Conservation (phyloP, 768 basidiomycete species). For the Hypholoma sublateritium region DNA sequence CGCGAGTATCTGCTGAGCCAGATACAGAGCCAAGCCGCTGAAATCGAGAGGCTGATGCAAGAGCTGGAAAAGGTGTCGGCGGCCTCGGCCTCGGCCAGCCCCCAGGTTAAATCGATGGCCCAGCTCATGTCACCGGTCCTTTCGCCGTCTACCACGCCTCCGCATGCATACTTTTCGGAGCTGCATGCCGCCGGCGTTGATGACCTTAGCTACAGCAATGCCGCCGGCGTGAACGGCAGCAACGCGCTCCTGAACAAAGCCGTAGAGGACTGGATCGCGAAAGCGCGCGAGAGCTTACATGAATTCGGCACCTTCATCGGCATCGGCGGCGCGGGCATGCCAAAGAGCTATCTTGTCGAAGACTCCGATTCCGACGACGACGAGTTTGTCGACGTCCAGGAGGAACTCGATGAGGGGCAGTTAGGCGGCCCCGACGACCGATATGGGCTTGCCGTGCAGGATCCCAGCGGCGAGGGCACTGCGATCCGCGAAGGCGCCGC, state of each 20-base stretch:
- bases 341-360: constrained; percentile 49
- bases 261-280: constrained; percentile 76
- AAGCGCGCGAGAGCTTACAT: constrained; percentile 66
- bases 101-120: constrained; percentile 19
- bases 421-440: constrained; percentile 30
- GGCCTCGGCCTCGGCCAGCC: constrained; percentile 2
- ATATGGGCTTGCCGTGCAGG: constrained; percentile 43
- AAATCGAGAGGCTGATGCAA: constrained; percentile 71
- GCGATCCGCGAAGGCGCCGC: neutral
- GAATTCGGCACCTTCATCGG: constrained; percentile 70
- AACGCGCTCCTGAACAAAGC: constrained; percentile 49
- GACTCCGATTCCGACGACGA: constrained; percentile 39
- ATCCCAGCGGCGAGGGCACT: constrained; percentile 40
- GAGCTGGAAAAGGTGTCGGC: constrained; percentile 48
- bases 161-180: constrained; percentile 24
- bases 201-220: constrained; percentile 5
- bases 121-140: constrained; percentile 37
- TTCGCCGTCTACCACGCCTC: constrained; percentile 31
- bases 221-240: constrained; percentile 22
- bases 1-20: constrained; percentile 77
- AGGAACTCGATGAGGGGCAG: constrained; percentile 24
- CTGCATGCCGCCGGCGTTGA: constrained; percentile 17
- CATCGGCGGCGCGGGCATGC: constrained; percentile 55
- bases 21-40: constrained; percentile 71
- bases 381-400: constrained; percentile 30